Percentiles rank a stretch among this genome's conserved stretches.
These are phyloP conservation scores for Pyronema omphalodes DNA, from an alignment of 495 filamentous ascomycete genomes.

Conservation along the genomic window DNA sequence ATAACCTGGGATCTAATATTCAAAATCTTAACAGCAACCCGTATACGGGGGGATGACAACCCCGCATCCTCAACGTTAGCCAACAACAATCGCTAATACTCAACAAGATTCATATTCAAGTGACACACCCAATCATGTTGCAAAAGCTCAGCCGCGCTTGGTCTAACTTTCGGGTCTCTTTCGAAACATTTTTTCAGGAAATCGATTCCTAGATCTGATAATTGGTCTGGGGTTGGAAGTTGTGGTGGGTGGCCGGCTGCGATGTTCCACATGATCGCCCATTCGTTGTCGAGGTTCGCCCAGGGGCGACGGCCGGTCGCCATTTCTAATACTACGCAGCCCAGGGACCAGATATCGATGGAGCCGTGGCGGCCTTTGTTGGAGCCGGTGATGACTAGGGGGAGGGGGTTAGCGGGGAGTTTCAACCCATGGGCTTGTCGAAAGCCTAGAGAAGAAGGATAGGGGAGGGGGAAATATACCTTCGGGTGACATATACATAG, in stretches of 20 bases:
- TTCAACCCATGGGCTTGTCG: not conserved
- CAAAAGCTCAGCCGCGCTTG: conserved; percentile 72
- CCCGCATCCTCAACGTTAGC: too few species aligned
- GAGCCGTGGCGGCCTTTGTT: conserved; percentile 56
- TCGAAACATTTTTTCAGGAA: conserved; percentile 79
- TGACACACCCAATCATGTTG: conserved; percentile 84
- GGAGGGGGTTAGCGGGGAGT: too few species aligned
- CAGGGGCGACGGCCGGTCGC: conserved; percentile 86
- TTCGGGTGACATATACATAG: conserved; percentile 99
- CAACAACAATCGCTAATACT: not conserved
- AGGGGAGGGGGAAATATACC: conserved; percentile 5
- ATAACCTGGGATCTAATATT: conserved; percentile 23
- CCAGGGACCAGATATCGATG: conserved; percentile 94
- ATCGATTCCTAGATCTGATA: conserved; percentile 68
- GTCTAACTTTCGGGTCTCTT: conserved; percentile 58
- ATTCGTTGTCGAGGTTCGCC: conserved; percentile 96
- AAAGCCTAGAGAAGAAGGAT: not conserved
- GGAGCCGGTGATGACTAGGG: conserved; percentile 65
- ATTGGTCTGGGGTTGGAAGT: conserved; percentile 62
- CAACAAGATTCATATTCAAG: not conserved
- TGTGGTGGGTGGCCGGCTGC: conserved; percentile 85
- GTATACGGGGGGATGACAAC: too few species aligned
- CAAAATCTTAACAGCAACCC: too few species aligned
- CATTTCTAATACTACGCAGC: conserved; percentile 96
- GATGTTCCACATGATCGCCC: conserved; percentile 99